Evolutionary conservation across 2,329 filamentous ascomycete genomes (phyloP), one percentile per base, ranked within the genome.

Genomic region (Colletotrichum coccodes): DNA sequence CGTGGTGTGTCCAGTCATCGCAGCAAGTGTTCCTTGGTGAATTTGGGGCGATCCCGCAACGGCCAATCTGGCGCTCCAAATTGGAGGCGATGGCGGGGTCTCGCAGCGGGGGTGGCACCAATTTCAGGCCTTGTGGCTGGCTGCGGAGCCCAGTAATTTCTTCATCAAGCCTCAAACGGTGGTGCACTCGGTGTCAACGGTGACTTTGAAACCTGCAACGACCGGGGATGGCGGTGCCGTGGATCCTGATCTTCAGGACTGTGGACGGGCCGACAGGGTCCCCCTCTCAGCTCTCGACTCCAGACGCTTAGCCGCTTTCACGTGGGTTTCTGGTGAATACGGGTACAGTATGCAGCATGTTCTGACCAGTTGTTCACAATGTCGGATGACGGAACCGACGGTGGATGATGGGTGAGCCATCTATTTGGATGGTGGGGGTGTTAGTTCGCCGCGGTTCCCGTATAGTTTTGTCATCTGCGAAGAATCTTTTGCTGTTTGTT

Each of bases 171-270:
- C 42, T 64, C 64, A 64, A 65, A 50, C 61, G 65, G 65, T 42
- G 65, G 65, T 42, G 47, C 47, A 52, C 42, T 64, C 65, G 65
- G 30, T 58, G 56, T 26, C 40, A 16, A 38, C 21, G 52, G 52
- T 28, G 9, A 50, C 40, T 34, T 36, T 60, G 44, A 68, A 68
- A 68, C 65, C 30, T 60, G 61, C 36, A 46, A 50, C 54, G 65
- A 68, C 65, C 65, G 61, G 65, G 65, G 65, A 68, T 68, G 47
- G 66, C 66, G 66, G 66, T 68, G 66, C 66, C 61, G 61, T 68
- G 65, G 65, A 56, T 53, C 34, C 54, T 44, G 65, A 68, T 68
- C 65, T 60, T 68, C 65, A 60, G 34, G 40, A 56, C 38, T 23
- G 53, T 16, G 54, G 40, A 60, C 65, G 61, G 54, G 40, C 61